These are phyloP conservation scores for Xylaria nigripes DNA, from an alignment of 495 filamentous ascomycete genomes.

Conservation along the genomic window DNA sequence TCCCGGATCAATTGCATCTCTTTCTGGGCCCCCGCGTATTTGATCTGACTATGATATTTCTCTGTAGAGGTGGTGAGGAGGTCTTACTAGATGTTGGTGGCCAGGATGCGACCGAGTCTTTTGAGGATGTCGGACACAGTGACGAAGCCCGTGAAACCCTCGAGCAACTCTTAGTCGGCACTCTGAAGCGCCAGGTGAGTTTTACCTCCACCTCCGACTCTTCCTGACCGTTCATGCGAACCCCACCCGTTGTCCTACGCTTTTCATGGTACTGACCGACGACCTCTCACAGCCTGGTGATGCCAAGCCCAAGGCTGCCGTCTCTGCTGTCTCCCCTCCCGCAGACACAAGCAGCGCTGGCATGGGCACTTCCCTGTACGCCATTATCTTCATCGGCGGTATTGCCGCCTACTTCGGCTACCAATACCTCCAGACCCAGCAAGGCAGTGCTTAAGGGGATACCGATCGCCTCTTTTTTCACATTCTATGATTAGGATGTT, in stretches of 20 bases:
- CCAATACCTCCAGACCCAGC: conserved; percentile 69
- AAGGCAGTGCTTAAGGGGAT: conserved; percentile 30
- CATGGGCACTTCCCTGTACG: conserved; percentile 75
- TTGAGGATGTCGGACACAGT: conserved; percentile 99
- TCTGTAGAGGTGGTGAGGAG: conserved; percentile 86
- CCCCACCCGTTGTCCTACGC: conserved; percentile 3
- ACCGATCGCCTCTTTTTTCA: not conserved
- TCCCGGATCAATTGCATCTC: not conserved
- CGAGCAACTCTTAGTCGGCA: conserved; percentile 66
- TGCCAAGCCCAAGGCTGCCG: conserved; percentile 58
- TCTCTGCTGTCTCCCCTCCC: conserved; percentile 39
- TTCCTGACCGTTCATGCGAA: not conserved
- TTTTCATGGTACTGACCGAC: conserved; percentile 13
- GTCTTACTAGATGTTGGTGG: conserved; percentile 93
- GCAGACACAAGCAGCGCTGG: conserved; percentile 46
- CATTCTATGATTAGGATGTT: not conserved
- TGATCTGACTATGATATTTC: not conserved
- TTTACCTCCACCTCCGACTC: conserved; percentile 3
- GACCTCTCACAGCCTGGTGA: conserved; percentile 61
- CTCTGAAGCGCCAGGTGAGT: conserved; percentile 76
- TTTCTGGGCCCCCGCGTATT: not conserved
- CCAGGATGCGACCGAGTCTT: conserved; percentile 95
- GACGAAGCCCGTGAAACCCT: conserved; percentile 97
- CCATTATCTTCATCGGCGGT: conserved; percentile 69
- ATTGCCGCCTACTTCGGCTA: conserved; percentile 72